These are phyloP conservation scores for Populus trichocarpa DNA, from an alignment of 441 rosid genomes.

Conservation along the genomic window DNA sequence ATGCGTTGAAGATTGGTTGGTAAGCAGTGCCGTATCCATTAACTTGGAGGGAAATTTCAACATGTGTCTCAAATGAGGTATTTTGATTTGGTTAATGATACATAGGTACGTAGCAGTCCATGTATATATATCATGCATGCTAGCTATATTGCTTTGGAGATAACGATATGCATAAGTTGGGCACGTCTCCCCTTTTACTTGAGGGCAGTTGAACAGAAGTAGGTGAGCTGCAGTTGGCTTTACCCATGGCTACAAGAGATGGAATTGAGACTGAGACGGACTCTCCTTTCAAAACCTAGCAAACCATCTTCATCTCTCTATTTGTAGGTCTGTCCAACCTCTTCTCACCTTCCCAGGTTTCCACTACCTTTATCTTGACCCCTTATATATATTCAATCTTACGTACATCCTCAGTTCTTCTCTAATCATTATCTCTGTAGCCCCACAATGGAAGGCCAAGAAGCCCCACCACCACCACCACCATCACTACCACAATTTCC, in stretches of 20 bases:
- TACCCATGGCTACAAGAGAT: slow-evolving; percentile 26
- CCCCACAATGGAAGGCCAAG: slow-evolving; percentile 44
- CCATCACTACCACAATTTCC: slow-evolving; percentile 12
- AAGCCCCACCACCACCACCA: slow-evolving; percentile 17
- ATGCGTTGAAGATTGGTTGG: neutral
- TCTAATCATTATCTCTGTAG: slow-evolving; percentile 6
- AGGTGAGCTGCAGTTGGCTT: slow-evolving; percentile 60
- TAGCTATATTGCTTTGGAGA: slow-evolving; percentile 22
- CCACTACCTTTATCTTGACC: slow-evolving; percentile 1
- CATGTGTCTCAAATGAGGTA: neutral
- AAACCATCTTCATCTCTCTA: slow-evolving; percentile 10
- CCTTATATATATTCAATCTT: slow-evolving; percentile 9
- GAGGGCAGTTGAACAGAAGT: slow-evolving; percentile 68
- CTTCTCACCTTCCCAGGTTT: slow-evolving; percentile 35
- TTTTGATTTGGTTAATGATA: neutral
- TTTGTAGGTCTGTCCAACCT: slow-evolving; percentile 48
- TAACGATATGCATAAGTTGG: slow-evolving; percentile 29
- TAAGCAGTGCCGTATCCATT: neutral
- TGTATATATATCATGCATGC: neutral
- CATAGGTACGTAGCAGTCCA: neutral
- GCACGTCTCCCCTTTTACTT: slow-evolving; percentile 28
- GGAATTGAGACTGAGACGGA: neutral
- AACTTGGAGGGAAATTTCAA: neutral
- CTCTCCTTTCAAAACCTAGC: slow-evolving; percentile 11
- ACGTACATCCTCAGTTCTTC: slow-evolving; percentile 25